Evolutionary conservation across 2,329 filamentous ascomycete species (phyloP).

Genomic region (Thelonectria olida): DNA sequence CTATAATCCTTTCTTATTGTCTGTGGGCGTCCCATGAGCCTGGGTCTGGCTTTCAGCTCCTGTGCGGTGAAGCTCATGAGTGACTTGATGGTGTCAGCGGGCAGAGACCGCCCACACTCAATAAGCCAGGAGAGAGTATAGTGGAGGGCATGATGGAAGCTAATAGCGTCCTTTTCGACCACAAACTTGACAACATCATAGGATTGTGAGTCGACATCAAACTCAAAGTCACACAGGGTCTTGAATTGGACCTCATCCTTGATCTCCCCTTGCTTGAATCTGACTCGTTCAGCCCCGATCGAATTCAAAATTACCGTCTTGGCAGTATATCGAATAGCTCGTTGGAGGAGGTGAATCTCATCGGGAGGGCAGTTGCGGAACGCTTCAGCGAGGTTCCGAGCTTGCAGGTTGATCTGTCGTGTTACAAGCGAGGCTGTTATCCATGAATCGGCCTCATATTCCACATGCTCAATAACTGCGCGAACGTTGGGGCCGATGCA

Average conservation of each 20-base stretch:
- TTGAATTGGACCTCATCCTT: slow-evolving; percentile 89
- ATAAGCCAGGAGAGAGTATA: slow-evolving; percentile 97
- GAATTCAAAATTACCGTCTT: slow-evolving; percentile 90
- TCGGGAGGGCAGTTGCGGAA: slow-evolving; percentile 77
- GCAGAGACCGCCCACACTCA: slow-evolving; percentile 84
- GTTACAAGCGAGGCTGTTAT: slow-evolving; percentile 96
- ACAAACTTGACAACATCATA: slow-evolving; percentile 85
- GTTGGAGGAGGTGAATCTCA: slow-evolving; percentile 71
- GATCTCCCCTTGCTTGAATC: slow-evolving; percentile 88
- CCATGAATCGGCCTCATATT: slow-evolving; percentile 98
- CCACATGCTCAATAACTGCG: slow-evolving; percentile 93
- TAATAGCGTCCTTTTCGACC: slow-evolving; percentile 90
- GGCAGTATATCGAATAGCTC: slow-evolving; percentile 77
- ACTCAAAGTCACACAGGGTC: slow-evolving; percentile 79
- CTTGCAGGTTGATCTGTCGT: slow-evolving; percentile 92
- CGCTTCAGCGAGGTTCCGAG: slow-evolving; percentile 86
- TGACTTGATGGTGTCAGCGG: slow-evolving; percentile 70
- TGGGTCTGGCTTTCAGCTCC: slow-evolving; percentile 73
- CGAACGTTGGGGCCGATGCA: slow-evolving; percentile 94
- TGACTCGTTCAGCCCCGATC: slow-evolving; percentile 83
- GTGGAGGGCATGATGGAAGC: slow-evolving; percentile 96
- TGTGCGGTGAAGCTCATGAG: slow-evolving; percentile 77
- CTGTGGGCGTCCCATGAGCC: slow-evolving; percentile 67
- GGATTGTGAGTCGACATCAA: slow-evolving; percentile 66
- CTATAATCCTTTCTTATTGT: slow-evolving; percentile 66